Evolutionary conservation across 2,329 filamentous ascomycete species (phyloP), one percentile per base, ranked within the genome.

Genomic region (Aciculosporium take): DNA sequence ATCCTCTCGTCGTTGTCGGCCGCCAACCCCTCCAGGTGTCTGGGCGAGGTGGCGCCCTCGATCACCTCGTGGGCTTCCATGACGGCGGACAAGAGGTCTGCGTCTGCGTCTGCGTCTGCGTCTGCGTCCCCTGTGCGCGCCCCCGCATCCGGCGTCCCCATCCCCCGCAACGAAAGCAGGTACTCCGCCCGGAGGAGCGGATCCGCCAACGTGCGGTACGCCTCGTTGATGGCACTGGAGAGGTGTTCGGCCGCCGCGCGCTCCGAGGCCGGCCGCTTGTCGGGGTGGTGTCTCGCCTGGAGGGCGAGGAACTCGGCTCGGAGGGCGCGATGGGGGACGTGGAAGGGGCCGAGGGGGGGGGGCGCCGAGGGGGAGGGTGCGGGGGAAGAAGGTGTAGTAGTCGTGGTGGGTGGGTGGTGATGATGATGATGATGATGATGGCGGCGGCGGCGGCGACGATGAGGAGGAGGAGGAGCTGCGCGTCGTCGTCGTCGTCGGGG

Each of bases 121-220:
- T 80, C n/a, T n/a, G n/a, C n/a, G n/a, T n/a, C n/a, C n/a, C n/a
- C n/a, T n/a, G n/a, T n/a, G n/a, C n/a, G n/a, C n/a, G n/a, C n/a
- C n/a, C n/a, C n/a, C n/a, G n/a, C n/a, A n/a, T n/a, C n/a, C n/a
- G n/a, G n/a, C n/a, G n/a, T n/a, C n/a, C n/a, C n/a, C n/a, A n/a
- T n/a, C n/a, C 85, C 31, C 18, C 79, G 72, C 40, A 79, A 71
- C 45, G 81, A 64, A 4, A 96, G 72, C 5, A 96, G 65, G 58
- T 96, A 94, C 59, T 95, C 86, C n/a, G 89, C 88, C 20, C 91
- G 76, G 37, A 75, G 61, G 10, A 98, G 67, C 13, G 91, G 88
- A 51, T 81, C 76, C 38, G 74, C 67, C 1, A 98, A 73, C 3
- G 88, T 94, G 54, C 77, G 81, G 70, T 93, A 96, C 1, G 91